phyloP scores from a whole-genome alignment of 2,329 filamentous ascomycete species.

The Pyrenophora tritici-repentis region DNA sequence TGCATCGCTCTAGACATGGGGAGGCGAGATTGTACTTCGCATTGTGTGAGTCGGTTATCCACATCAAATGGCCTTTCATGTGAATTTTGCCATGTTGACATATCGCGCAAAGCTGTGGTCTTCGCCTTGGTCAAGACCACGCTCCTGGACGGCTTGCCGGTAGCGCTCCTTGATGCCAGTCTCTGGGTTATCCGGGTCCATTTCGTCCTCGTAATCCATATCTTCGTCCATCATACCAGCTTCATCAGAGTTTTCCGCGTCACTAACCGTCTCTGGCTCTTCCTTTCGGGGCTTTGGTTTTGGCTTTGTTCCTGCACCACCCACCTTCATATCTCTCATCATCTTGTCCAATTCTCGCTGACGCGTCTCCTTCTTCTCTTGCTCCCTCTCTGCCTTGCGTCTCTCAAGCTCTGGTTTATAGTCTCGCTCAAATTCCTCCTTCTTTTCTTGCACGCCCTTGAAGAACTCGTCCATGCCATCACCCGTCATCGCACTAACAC shows the following conservation, averaged over 20 bases:
- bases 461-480: conserved; percentile 94
- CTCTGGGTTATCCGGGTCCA: conserved; percentile 60
- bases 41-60: conserved; percentile 5
- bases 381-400: conserved; percentile 74
- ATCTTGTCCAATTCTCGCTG: conserved; percentile 87
- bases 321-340: conserved; percentile 87
- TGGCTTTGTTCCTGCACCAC: conserved; percentile 35
- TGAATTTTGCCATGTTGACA: conserved; percentile 47
- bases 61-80: conserved; percentile 26
- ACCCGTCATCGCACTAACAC: conserved; percentile 90
- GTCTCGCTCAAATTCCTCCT: conserved; percentile 83
- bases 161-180: conserved; percentile 77
- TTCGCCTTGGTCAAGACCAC: conserved; percentile 47
- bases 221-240: conserved; percentile 60
- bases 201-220: conserved; percentile 57
- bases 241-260: conserved; percentile 58
- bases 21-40: conserved; percentile 15
- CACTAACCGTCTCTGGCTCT: conserved; percentile 58
- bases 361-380: conserved; percentile 70
- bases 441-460: conserved; percentile 82
- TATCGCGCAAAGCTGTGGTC: conserved; percentile 60
- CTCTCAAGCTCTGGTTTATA: conserved; percentile 91
- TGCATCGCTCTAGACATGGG: conserved; percentile 15
- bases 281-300: conserved; percentile 47
- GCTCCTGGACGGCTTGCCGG: conserved; percentile 69